Evolutionary conservation across 441 rosid genomes (phyloP), one percentile per base, ranked within the genome.

Genomic region (Populus trichocarpa): DNA sequence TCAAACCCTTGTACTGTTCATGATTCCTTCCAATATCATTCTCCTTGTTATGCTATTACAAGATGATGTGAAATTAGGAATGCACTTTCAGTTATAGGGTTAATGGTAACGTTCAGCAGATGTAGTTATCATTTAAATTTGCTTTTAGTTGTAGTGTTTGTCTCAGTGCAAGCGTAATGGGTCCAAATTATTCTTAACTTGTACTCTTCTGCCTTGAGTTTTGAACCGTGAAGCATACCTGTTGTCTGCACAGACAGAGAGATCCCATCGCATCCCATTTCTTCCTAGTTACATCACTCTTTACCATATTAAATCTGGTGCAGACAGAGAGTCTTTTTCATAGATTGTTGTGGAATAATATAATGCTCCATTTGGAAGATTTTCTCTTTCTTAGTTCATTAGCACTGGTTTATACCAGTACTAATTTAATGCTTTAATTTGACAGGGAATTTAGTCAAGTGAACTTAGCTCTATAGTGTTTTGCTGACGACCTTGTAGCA

Each of bases 181-280:
- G 84, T 76, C 86, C 83, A 79, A 79, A 81, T 71, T 71, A 89
- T 68, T 81, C 98, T 90, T 91, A 88, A 84, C 90, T 89, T 87
- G 86, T 84, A 92, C 97, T 92, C 92, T 75, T 87, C 38, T 72
- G 74, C 79, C 81, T 73, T 74, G 72, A 77, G 66, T 65, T 71
- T 75, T 30, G 32, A 30, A 30, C 32, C 32, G 32, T 87, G 97
- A 90, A 83, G 86, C 87, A 66, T 88, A 89, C 93, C 72, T 80
- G 70, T 84, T 81, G 90, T 79, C 92, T 88, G 86, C 86, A 84
- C 42, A 87, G 96, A 94, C 87, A 92, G 79, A 83, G 96, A 90
- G 84, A 83, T 86, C 84, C 74, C 95, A 91, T 91, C 97, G 83
- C 80, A 75, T 30, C 10, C 73, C 10, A 20, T 12, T 30, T 67